Base-by-base conservation (phyloP, 129 eudicot species). In the Tanacetum coccineum region DNA sequence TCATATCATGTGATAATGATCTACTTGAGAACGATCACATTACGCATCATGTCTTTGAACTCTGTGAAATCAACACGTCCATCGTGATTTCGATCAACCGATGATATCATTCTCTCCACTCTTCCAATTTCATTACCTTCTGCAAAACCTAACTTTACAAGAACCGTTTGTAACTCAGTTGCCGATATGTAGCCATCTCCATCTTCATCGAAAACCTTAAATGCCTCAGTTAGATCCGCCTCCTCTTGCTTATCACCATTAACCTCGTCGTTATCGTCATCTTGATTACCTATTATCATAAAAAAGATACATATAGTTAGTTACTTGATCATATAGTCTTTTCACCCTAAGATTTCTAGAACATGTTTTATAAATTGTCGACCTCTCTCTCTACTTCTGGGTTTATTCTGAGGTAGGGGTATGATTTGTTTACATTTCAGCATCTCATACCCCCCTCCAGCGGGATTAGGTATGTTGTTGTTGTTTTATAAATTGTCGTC, bases 21-120 rank as follows among this genome's bases (percentile, higher is more conserved):
- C 60, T 12, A 68, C 70, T 68, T 62, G 18, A 75, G 75, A 26
- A 77, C 82, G 42, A 77, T 75, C 55, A 86, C 86, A 60, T 64
- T 80, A 26, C 90, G 89, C 96, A 89, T 89, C 96, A 89, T 89
- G 2, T 89, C 94, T 74, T 89, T 89, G 59, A 89, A 89, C 80
- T 89, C 96, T 11, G 68, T 70, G 67, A 89, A 89, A 71, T 89
- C 96, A 11, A 89, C 96, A 10, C 58, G 79, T 6, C 96, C 96
- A 1, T 89, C 96, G 0, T 77, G 80, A 68, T 89, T 81, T 46
- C 71, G 80, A 53, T 89, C 96, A 8, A 89, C 96, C 45, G 87
- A 81, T 0, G 94, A 86, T 18, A 89, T 89, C 96, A 89, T 89
- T 75, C 54, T 65, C 87, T 86, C 81, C 25, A 89, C 94, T 59